Evolutionary conservation across 1,139 yeast genomes (phyloP).

Genomic region (Suhomyces anneliseae): DNA sequence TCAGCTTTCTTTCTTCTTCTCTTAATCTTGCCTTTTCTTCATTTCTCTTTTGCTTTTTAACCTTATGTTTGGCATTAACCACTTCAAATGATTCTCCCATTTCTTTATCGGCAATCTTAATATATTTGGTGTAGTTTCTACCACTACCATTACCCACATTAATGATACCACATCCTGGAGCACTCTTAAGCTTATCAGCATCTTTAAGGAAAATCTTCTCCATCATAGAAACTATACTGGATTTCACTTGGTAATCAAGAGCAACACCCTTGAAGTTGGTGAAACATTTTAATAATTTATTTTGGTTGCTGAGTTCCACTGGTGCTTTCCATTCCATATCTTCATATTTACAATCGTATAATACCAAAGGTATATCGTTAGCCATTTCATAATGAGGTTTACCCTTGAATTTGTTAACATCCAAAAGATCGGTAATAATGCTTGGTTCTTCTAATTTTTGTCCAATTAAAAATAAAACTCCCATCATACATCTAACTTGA

Average conservation of each 20-base stretch:
- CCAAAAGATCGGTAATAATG: conserved; percentile 58
- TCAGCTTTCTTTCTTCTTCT: neutral
- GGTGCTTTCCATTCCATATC: conserved; percentile 63
- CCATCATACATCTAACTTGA: conserved; percentile 96
- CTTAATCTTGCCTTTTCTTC: conserved; percentile 1
- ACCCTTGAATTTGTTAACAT: conserved; percentile 57
- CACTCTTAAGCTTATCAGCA: conserved; percentile 16
- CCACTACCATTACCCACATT: conserved; percentile 77
- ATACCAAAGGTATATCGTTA: conserved; percentile 81
- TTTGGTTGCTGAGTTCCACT: conserved; percentile 16
- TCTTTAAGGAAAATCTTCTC: conserved; percentile 22
- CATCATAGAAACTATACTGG: conserved; percentile 36
- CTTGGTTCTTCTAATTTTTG: conserved; percentile 67
- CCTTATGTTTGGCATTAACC: conserved; percentile 63
- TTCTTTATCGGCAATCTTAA: conserved; percentile 58
- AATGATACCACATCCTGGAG: conserved; percentile 34
- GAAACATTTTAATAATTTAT: conserved; percentile 23
- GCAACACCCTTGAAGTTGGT: conserved; percentile 32
- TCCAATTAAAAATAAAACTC: conserved; percentile 75
- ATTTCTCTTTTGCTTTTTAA: conserved; percentile 35
- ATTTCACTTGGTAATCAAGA: conserved; percentile 37
- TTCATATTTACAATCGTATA: conserved; percentile 82
- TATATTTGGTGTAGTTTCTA: conserved; percentile 53
- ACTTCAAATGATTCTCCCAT: conserved; percentile 62
- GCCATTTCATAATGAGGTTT: conserved; percentile 91